Evolutionary conservation across 2,329 filamentous ascomycete species (phyloP).

Genomic region (Hypoxylon sp.): DNA sequence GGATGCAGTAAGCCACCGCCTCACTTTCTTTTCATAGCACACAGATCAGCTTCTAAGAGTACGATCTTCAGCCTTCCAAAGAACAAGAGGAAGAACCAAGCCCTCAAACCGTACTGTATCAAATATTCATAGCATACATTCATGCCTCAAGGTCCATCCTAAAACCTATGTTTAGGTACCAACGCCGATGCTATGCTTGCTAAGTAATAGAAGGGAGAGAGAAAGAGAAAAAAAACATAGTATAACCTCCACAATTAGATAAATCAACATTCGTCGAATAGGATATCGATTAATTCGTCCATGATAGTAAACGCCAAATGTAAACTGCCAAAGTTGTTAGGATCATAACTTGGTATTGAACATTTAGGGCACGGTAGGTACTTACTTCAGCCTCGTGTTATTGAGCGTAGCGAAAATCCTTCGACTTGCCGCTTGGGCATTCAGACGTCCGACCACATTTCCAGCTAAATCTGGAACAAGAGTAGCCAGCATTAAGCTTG

Average conservation of each 20-base stretch:
- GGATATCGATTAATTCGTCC: conserved; percentile 72
- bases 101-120: conserved; percentile 13
- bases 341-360: background rate
- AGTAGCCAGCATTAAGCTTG: conserved; percentile 86
- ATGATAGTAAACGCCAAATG: conserved; percentile 76
- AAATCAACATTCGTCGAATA: conserved; percentile 61
- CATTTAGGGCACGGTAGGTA: background rate
- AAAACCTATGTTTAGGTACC: conserved; percentile 13
- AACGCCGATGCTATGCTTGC: conserved; percentile 37
- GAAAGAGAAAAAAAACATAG: conserved; percentile 16
- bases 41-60: conserved; percentile 10
- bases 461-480: conserved; percentile 90
- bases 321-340: conserved; percentile 57
- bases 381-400: conserved; percentile 85
- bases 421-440: conserved; percentile 88
- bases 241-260: background rate
- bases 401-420: conserved; percentile 92
- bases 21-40: conserved; percentile 14
- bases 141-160: conserved; percentile 16
- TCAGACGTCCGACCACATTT: conserved; percentile 90
- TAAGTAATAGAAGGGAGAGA: no score
- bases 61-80: background rate
- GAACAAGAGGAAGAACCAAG: background rate
- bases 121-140: conserved; percentile 17
- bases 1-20: conserved; percentile 18